Evolutionary conservation across 768 basidiomycete species (phyloP).

Genomic region (Amanita exitialis): DNA sequence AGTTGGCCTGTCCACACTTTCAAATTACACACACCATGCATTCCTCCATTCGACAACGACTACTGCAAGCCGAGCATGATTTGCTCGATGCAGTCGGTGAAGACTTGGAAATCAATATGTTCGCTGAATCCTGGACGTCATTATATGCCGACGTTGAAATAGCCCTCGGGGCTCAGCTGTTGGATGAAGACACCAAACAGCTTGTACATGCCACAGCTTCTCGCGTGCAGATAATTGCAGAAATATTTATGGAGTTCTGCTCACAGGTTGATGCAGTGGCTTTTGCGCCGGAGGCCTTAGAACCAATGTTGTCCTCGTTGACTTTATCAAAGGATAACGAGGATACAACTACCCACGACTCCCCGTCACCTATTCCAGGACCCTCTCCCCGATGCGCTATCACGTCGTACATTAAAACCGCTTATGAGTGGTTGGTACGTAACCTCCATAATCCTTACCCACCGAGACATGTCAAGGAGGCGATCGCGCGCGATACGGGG

Average conservation of each 20-base stretch:
- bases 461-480: background rate
- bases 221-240: background rate
- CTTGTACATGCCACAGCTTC: background rate
- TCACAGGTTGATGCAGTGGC: background rate
- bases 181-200: background rate
- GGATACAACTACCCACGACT: background rate
- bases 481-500: background rate
- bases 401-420: slow-evolving; percentile 19
- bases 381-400: background rate
- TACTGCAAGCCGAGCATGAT: background rate
- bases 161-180: background rate
- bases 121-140: background rate
- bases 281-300: background rate
- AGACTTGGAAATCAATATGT: background rate
- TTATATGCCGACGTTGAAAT: background rate
- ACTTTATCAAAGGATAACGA: background rate
- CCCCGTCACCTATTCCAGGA: background rate
- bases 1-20: no score
- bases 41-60: background rate
- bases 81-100: background rate
- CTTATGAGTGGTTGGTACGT: slow-evolving; percentile 30
- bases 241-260: background rate
- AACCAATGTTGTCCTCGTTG: background rate
- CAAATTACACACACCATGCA: background rate
- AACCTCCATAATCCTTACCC: slow-evolving; percentile 19